Base-by-base conservation (phyloP, 257 asterid genomes). In the Fraxinus excelsior region DNA sequence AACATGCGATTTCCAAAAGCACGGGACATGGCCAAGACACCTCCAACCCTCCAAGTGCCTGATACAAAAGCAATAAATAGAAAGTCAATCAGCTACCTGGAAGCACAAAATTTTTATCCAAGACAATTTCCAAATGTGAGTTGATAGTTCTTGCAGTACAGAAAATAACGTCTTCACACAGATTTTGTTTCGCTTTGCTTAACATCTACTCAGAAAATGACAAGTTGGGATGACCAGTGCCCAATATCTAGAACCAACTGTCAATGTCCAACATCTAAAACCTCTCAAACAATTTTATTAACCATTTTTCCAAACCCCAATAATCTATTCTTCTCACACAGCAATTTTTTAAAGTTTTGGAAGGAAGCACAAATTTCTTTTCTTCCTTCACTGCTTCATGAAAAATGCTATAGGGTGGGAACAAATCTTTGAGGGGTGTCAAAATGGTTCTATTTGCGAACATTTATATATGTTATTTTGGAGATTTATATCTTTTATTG, bases 11-110 rank as follows among this genome's bases (percentile, higher is more conserved):
- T 96, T 49, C 99, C 99, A 79, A 96, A 96, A 76, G 99, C 99
- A 84, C 99, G 99, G 32, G 99, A 96, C 99, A 96, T 96, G 66
- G 99, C 99, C 87, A 96, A 82, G 75, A 96, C 98, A 79, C 99
- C 97, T 80, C 99, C 99, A 81, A 96, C 99, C 83, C 99, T 92
- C 99, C 99, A 96, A 71, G 99, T 96, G 78, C 99, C 99, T 96
- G 83, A 76, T 68, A 77, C 73, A 74, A 62, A 23, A 62, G 34
- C 35, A 62, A 62, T 62, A 26, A 26, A 21, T 58, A n/a, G 19
- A 62, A 56, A 62, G 31, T 62, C 68, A 62, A 12, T 23, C 68
- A 62, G 35, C 32, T 25, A 9, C 34, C 68, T 62, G 35, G 34
- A 62, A 23, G 16, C 18, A 6, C 65, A 56, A 1, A 56, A 7